Evolutionary conservation across 2,329 filamentous ascomycete genomes (phyloP).

Genomic region (Aspergillus brasiliensis): DNA sequence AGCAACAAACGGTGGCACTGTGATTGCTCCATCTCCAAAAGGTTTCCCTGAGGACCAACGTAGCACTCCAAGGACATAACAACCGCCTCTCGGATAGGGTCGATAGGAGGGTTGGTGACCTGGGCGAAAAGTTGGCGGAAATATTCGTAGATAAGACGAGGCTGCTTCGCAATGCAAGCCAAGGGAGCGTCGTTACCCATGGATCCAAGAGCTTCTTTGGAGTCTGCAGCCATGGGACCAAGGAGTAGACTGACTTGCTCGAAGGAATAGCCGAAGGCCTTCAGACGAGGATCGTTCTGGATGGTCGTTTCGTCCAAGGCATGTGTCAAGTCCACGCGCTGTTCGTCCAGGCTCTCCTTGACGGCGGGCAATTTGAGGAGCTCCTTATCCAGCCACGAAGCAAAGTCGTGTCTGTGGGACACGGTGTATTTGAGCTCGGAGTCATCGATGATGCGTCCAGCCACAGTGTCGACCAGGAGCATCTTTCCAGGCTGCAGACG

Average conservation of each 20-base stretch:
- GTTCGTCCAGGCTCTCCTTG: conserved; percentile 60
- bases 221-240: conserved; percentile 94
- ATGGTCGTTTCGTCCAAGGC: conserved; percentile 70
- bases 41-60: conserved; percentile 91
- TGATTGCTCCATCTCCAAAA: conserved; percentile 87
- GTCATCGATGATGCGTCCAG: conserved; percentile 92
- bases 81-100: conserved; percentile 94
- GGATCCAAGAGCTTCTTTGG: conserved; percentile 93
- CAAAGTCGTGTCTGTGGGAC: conserved; percentile 83
- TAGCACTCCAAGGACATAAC: conserved; percentile 98
- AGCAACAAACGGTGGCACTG: conserved; percentile 86
- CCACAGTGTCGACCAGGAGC: conserved; percentile 89
- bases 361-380: conserved; percentile 79
- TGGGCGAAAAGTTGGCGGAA: conserved; percentile 97
- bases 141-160: conserved; percentile 89
- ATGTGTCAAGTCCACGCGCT: conserved; percentile 63
- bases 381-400: conserved; percentile 82
- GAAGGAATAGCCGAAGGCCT: conserved; percentile 90
- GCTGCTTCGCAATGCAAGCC: conserved; percentile 85
- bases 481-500: conserved; percentile 92
- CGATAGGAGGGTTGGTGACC: conserved; percentile 96
- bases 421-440: conserved; percentile 87
- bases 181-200: conserved; percentile 97
- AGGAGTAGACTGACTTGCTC: conserved; percentile 92
- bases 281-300: conserved; percentile 80